Base-by-base conservation (phyloP, 371 early-diverging fungal species). In the Mortierella sp. region DNA sequence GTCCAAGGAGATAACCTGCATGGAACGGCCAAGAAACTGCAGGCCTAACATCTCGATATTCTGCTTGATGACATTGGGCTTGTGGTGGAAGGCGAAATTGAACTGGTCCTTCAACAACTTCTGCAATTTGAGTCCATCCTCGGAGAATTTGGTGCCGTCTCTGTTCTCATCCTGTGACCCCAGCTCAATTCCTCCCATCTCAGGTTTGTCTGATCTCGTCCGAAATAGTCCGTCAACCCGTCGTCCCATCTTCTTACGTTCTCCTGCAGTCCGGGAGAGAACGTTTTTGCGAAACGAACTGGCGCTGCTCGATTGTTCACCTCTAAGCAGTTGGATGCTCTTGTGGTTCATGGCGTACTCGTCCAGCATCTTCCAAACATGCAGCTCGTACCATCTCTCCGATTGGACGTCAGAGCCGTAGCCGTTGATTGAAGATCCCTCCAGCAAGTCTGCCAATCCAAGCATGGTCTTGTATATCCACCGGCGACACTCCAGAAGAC, bases 351-450 rank as follows among this genome's bases (percentile, higher is more conserved):
- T 55, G 13, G 55, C 55, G 13, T 55, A 55, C 31, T 55, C 55
- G 55, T 55, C 55, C 13, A 55, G n/a, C 24, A 55, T 29, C 11
- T 31, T 55, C 55, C 55, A 55, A 55, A 55, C 55, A 31, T 26
- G 55, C 31, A 55, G 24, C n/a, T 55, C 55, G 24, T 55, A 55
- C 55, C 29, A 55, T 55, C 55, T 55, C n/a, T 55, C n/a, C 29
- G 55, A 55, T 31, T 55, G 24, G 55, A 29, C 11, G 13, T 55
- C 55, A 31, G 55, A 6, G 13, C 55, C 55, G n/a, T 26, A 24
- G 6, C 31, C 31, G 11, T 55, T 24, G 55, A 55, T 31, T 55
- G 55, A 55, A 19, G 55, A 24, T 31, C 24, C 11, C 55, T 55
- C 55, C 24, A 55, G 16, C 14, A 63, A 52, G 2, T n/a, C 22